phyloP scores from a whole-genome alignment of 176 grass and related monocot genomes.

The Oryza meridionalis region DNA sequence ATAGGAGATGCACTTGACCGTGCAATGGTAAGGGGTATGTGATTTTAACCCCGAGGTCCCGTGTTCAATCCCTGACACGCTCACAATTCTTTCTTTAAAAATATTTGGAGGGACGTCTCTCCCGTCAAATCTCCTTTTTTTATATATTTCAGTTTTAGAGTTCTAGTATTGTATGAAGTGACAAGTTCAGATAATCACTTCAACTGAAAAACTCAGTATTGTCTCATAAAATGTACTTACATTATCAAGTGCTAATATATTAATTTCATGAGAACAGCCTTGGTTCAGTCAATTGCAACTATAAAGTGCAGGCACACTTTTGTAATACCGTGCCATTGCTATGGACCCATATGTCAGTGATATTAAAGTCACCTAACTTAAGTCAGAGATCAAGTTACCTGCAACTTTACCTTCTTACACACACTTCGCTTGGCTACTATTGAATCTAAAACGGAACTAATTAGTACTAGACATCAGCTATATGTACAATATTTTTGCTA shows the following conservation, averaged over 20 bases:
- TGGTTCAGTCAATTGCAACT: background rate
- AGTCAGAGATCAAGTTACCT: too few relatives aligned
- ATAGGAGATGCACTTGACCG: too few relatives aligned
- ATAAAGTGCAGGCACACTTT: background rate
- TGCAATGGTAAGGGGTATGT: too few relatives aligned
- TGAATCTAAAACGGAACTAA: too few relatives aligned
- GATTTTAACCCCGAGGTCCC: too few relatives aligned
- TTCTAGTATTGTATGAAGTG: background rate
- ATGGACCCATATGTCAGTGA: too few relatives aligned
- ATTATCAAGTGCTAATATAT: background rate
- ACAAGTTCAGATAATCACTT: background rate
- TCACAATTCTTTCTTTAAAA: too few relatives aligned
- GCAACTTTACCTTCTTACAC: background rate
- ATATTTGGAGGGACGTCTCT: too few relatives aligned
- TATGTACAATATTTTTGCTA: background rate
- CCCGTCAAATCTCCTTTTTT: too few relatives aligned
- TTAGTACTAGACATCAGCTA: background rate
- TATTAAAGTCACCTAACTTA: too few relatives aligned
- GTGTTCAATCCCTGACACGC: too few relatives aligned
- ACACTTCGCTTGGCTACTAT: background rate
- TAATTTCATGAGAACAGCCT: background rate
- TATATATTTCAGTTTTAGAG: too few relatives aligned
- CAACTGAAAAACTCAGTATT: background rate
- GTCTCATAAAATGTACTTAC: background rate
- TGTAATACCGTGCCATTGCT: background rate